A percentile compares a stretch with the other conserved stretches of the same genome.
Evolutionary conservation across 163 green algal genomes (phyloP).

Genomic region (Chlorella variabilis): DNA sequence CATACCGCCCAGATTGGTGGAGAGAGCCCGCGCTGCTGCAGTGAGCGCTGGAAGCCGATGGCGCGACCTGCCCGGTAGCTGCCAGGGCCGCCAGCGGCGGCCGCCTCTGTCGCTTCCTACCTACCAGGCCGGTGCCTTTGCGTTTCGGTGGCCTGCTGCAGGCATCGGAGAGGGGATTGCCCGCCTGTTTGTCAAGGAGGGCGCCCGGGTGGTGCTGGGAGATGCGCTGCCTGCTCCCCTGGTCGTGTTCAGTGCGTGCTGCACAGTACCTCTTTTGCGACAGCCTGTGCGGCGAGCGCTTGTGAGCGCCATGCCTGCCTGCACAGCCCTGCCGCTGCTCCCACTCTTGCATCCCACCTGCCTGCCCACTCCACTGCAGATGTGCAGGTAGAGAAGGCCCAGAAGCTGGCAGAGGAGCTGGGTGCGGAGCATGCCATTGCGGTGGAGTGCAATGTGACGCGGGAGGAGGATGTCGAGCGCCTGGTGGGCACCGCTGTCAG

Average conservation of each 20-base stretch:
- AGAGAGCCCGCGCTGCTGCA: no score
- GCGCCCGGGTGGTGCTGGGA: neutral
- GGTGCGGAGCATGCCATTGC: neutral
- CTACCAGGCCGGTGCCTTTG: neutral
- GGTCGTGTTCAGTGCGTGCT: no score
- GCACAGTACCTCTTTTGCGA: no score
- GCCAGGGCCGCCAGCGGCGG: no score
- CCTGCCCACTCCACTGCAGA: neutral
- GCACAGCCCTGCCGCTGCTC: neutral
- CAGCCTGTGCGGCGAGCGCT: no score
- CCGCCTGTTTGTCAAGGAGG: slow-evolving; percentile 6
- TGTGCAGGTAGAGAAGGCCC: neutral
- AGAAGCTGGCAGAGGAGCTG: neutral
- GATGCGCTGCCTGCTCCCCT: no score
- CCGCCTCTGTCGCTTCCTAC: no score
- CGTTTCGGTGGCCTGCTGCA: neutral
- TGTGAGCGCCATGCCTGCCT: neutral
- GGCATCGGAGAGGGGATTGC: neutral
- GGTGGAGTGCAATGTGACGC: neutral
- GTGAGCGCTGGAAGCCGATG: no score
- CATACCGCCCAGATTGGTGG: no score
- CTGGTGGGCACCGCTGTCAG: neutral
- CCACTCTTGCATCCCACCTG: no score
- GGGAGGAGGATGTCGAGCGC: neutral
- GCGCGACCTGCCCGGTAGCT: no score